Base-by-base conservation (phyloP, 805 yeast species). In the Schwanniomyces sp. region DNA sequence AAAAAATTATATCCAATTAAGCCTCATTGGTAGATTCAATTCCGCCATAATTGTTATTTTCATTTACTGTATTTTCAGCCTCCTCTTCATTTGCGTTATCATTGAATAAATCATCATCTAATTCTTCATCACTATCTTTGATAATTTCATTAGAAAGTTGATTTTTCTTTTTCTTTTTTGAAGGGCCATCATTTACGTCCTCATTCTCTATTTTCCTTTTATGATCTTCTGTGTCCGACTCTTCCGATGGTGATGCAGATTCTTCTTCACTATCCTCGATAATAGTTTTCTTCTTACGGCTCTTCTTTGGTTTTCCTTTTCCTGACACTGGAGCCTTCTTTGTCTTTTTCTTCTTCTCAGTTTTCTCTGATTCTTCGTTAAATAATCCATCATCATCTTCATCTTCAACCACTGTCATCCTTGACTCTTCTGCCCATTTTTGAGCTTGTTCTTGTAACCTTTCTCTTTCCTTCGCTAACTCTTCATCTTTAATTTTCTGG, bases 401-500 rank as follows among this genome's bases (percentile, higher is more conserved):
- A 24, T 78, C 69, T n/a, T 56, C 73, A 8, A 62, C 64, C n/a
- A 61, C 63, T 25, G 61, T 58, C 60, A 62, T 54, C 47, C 75
- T 59, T 11, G 73, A 52, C 54, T 67, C 79, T 64, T 69, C 74
- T 5, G 73, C 75, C 78, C 78, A 74, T 53, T 69, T 70, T 66
- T 64, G 73, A 37, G 80, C 81, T 56, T 78, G 84, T 45, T 76
- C 85, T 50, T 76, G 73, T 55, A 72, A 71, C 44, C 67, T 65
- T 44, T 72, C 77, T 55, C 78, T 61, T 55, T 80, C 85, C 55
- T 62, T 64, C 14, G 70, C 67, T 50, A 70, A 54, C 46, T 72
- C 75, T 50, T 74, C 79, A 50, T 77, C 80, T 52, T 62, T 72
- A 42, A 71, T 72, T 52, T 73, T 79, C 50, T 71, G 76, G 37